A percentile compares a stretch with the other conserved stretches of the same genome.
Evolutionary conservation across 257 asterid species (phyloP).

Genomic region (Asclepias syriaca): DNA sequence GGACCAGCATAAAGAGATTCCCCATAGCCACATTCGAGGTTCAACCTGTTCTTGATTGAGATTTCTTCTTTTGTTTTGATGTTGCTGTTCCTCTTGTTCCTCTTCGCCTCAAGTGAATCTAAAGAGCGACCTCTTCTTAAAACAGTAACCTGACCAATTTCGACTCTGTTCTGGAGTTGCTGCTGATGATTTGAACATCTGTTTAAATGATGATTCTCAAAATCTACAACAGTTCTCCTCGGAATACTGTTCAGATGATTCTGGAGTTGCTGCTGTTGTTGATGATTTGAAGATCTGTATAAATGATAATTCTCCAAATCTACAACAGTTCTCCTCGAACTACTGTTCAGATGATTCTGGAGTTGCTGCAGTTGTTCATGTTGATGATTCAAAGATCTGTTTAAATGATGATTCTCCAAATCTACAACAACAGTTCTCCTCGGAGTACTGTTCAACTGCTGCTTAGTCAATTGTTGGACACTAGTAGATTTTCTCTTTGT

Average conservation of each 20-base stretch:
- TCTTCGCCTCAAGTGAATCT: slow-evolving; percentile 37
- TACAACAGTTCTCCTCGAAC: no score
- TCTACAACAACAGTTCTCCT: slow-evolving; percentile 21
- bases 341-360: neutral
- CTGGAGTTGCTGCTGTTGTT: no score
- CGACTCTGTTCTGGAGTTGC: neutral
- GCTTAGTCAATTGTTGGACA: neutral
- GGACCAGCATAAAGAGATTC: slow-evolving; percentile 65
- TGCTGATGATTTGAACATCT: neutral
- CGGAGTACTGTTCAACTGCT: neutral
- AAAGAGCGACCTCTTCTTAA: slow-evolving; percentile 44
- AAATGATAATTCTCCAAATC: no score
- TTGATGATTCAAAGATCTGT: neutral
- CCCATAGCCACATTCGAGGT: neutral
- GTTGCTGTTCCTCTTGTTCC: slow-evolving; percentile 7
- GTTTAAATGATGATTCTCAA: slow-evolving; percentile 1
- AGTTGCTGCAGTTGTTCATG: neutral
- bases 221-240: slow-evolving; percentile 15
- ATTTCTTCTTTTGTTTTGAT: neutral
- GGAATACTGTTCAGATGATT: no score
- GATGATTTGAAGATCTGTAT: no score
- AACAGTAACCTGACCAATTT: slow-evolving; percentile 14
- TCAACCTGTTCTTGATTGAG: neutral
- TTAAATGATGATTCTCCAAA: neutral
- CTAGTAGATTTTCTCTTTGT: slow-evolving; percentile 12